Percentiles rank a stretch among this genome's conserved stretches.
phyloP scores from a whole-genome alignment of 1,284 basidiomycete genomes.

The Gymnopus androsaceus region DNA sequence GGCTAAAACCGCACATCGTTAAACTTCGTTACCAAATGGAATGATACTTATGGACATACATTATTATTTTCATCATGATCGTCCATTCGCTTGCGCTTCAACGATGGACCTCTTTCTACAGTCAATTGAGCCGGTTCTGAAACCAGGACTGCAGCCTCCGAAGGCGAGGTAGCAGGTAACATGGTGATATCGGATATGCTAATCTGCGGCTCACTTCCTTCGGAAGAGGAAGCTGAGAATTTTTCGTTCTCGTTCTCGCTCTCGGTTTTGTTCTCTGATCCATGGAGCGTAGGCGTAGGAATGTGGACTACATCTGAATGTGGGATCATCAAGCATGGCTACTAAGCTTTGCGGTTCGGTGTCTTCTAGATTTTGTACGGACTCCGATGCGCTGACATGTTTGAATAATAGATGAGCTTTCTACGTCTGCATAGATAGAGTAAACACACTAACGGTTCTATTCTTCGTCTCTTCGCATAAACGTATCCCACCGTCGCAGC shows the following conservation, averaged over 20 bases:
- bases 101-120: slow-evolving; percentile 22
- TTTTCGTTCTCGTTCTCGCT: not conserved
- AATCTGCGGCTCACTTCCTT: not conserved
- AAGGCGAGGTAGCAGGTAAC: not conserved
- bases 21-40: not conserved
- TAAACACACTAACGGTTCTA: not conserved
- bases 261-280: too few relatives aligned
- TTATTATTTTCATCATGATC: slow-evolving; percentile 34
- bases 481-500: slow-evolving; percentile 61
- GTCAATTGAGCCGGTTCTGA: not conserved
- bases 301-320: too few relatives aligned
- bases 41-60: not conserved
- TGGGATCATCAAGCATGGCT: not conserved
- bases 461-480: slow-evolving; percentile 31
- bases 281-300: too few relatives aligned
- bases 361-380: too few relatives aligned
- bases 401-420: too few relatives aligned
- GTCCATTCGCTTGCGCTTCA: slow-evolving; percentile 42
- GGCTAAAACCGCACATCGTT: not conserved
- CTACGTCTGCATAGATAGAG: not conserved
- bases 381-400: too few relatives aligned
- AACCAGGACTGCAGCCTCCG: not conserved
- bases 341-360: not conserved
- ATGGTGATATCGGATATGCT: not conserved
- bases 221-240: not conserved